Evolutionary conservation across 2,329 filamentous ascomycete species (phyloP).

Genomic region (Myriosclerotinia scirpicola): DNA sequence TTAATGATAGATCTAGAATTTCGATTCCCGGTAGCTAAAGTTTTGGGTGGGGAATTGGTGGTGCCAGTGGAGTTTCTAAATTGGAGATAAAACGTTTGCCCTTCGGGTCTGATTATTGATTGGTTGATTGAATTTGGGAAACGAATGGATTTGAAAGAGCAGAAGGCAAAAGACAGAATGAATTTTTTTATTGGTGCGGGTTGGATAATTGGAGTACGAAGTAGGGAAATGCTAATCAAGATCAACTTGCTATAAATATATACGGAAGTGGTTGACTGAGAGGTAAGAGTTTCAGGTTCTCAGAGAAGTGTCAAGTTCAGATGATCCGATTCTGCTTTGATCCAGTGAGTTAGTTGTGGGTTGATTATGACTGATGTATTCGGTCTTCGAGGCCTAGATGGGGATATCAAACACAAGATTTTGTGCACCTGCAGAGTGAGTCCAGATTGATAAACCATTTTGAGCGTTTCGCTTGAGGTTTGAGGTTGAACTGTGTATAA

Average conservation of each 20-base stretch:
- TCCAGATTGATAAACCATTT: neutral
- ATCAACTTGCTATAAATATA: conserved; percentile 15
- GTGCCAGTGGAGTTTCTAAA: too few relatives aligned
- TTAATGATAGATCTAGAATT: too few relatives aligned
- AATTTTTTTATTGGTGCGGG: too few relatives aligned
- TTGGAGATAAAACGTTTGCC: too few relatives aligned
- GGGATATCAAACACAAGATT: neutral
- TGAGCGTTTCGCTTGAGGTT: conserved; percentile 3
- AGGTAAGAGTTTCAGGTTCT: neutral
- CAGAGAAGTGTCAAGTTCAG: conserved; percentile 4
- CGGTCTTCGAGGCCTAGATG: neutral
- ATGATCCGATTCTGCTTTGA: conserved; percentile 3
- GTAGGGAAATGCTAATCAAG: neutral
- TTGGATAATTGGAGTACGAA: too few relatives aligned
- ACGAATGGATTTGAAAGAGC: too few relatives aligned
- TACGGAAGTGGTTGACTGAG: neutral
- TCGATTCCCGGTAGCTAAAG: too few relatives aligned
- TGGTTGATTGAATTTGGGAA: too few relatives aligned
- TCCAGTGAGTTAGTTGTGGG: neutral
- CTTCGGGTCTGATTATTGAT: too few relatives aligned
- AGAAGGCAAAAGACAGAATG: neutral
- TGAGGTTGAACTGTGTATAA: neutral
- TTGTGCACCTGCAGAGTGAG: neutral
- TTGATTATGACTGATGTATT: conserved; percentile 7
- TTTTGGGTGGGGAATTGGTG: too few relatives aligned